Conservation (phyloP, 1,284 basidiomycete genomes). For the Ganoderma multipileum region DNA sequence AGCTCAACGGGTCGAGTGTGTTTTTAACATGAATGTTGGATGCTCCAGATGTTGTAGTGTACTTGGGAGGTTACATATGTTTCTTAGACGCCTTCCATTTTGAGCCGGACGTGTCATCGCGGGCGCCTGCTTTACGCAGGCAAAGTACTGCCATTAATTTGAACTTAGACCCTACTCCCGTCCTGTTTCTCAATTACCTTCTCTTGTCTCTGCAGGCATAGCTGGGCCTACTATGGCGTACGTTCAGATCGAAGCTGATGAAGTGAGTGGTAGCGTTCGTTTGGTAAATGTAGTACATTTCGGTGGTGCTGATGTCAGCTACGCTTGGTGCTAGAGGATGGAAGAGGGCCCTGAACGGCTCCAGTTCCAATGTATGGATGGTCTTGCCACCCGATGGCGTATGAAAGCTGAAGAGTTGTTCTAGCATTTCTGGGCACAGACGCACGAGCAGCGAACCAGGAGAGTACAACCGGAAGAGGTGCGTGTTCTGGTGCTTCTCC, state of each 20-base stretch:
- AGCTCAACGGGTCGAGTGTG: neutral
- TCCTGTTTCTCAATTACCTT: neutral
- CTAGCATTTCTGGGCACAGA: conserved; percentile 41
- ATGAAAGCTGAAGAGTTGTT: neutral
- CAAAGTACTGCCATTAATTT: neutral
- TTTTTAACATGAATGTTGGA: neutral
- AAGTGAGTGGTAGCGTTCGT: conserved; percentile 28
- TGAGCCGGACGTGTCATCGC: conserved; percentile 8
- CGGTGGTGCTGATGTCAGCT: conserved; percentile 30
- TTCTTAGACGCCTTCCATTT: conserved; percentile 17
- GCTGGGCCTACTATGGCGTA: conserved; percentile 35
- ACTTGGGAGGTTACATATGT: neutral
- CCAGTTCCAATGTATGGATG: conserved; percentile 42
- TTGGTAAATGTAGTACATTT: neutral
- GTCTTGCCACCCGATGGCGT: neutral
- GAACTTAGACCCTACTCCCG: too few species aligned
- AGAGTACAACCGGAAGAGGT: conserved; percentile 35
- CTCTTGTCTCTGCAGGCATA: neutral
- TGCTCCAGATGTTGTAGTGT: neutral
- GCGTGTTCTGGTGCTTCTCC: conserved; percentile 5
- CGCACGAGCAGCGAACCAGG: conserved; percentile 31
- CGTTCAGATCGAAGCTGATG: conserved; percentile 43
- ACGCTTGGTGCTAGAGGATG: conserved; percentile 36
- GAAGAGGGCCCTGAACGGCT: conserved; percentile 43
- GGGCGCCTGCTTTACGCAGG: conserved; percentile 8